These are phyloP conservation scores for Epichloe sibirici DNA, from an alignment of 2,329 filamentous ascomycete species.

Conservation along the genomic window DNA sequence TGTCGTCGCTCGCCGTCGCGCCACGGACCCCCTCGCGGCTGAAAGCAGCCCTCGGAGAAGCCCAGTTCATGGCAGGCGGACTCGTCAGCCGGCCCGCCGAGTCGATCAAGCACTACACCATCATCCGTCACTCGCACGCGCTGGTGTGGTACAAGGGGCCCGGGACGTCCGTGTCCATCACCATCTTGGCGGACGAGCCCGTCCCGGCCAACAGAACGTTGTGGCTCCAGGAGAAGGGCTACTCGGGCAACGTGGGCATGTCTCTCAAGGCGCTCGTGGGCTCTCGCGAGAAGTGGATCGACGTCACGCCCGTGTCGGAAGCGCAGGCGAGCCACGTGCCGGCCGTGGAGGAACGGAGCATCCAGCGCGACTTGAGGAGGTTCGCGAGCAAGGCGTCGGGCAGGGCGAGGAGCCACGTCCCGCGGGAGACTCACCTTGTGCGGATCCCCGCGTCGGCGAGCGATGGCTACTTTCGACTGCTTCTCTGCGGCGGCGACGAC, in stretches of 20 bases:
- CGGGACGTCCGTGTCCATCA: conserved; percentile 50
- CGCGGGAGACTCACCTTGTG: conserved; percentile 52
- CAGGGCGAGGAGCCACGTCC: conserved; percentile 31
- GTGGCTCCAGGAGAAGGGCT: conserved; percentile 58
- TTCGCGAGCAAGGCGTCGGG: conserved; percentile 45
- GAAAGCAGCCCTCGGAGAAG: conserved; percentile 42
- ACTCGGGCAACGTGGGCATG: conserved; percentile 57
- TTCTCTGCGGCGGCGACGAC: conserved; percentile 39
- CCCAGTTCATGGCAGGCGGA: conserved; percentile 52
- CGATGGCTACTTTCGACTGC: conserved; percentile 58
- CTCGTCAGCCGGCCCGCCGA: conserved; percentile 51
- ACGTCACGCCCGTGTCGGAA: conserved; percentile 49
- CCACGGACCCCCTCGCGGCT: conserved; percentile 20
- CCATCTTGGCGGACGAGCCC: conserved; percentile 47
- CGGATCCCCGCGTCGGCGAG: conserved; percentile 49
- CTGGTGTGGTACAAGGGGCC: conserved; percentile 56
- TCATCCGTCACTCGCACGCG: conserved; percentile 53
- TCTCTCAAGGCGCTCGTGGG: conserved; percentile 50
- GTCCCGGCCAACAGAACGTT: conserved; percentile 46
- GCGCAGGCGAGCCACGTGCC: conserved; percentile 36
- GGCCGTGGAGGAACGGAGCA: conserved; percentile 47
- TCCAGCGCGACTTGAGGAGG: conserved; percentile 55
- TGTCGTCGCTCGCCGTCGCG: conserved; percentile 7
- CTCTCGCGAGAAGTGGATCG: conserved; percentile 47
- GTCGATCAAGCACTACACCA: conserved; percentile 52